Base-by-base conservation (phyloP, 768 basidiomycete species). In the Suillus subluteus region DNA sequence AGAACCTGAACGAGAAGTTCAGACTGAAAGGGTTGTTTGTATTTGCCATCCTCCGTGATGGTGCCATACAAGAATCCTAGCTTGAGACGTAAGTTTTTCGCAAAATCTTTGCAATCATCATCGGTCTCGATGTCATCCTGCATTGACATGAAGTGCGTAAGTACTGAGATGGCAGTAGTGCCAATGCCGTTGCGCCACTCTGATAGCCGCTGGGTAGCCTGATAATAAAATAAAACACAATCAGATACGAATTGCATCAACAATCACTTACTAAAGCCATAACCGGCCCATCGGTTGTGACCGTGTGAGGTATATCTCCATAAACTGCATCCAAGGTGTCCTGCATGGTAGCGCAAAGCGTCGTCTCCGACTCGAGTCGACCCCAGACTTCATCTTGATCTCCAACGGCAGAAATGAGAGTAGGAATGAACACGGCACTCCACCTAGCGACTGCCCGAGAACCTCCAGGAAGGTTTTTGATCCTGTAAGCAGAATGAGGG, bases 171-270 rank as follows among this genome's bases (percentile, higher is more conserved):
- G 46, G 68, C 65, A 18, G 65, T 64, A 21, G 62, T 56, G 21
- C 68, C 41, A 3, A 69, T 41, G 40, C 65, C 30, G 26, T 41
- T 66, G 23, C 63, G 35, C 68, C 68, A 69, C 46, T 69, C 62
- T 23, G 55, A 30, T 15, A 69, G 30, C 21, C 41, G 41, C 46
- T 69, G 68, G 9, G 18, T 41, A 13, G 38, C 48, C 62, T 68
- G 37, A 15, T 21, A n/a, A n/a, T 44, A 40, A 9, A 32, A 67
- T 16, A 4, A 40, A 50, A 23, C 9, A 48, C 9, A 8, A 48
- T 58, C 48, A 64, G 23, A 23, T 55, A 59, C 3, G n/a, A 66
- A 62, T 58, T 64, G 64, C 21, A 1, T 46, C 44, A 46, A 46
- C 21, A 4, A 46, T 46, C 18, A 46, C 44, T 46, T 46, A 46